A percentile compares a stretch with the other conserved stretches of the same genome.
Conservation (phyloP, 192 early-diverging fungal species). For the Funneliformis geosporum region DNA sequence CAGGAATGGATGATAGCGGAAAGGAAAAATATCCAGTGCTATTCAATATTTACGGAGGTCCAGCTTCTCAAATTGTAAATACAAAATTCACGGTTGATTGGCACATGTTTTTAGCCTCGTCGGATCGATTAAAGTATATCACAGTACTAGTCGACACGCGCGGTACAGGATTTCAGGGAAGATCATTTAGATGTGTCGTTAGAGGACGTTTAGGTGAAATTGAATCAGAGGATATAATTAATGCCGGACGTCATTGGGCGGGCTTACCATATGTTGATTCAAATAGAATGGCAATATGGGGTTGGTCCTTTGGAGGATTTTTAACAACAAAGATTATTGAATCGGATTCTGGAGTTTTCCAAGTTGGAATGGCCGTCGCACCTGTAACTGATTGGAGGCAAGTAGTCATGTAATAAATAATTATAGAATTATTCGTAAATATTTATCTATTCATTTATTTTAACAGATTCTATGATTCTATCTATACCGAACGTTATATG, state of each 20-base stretch:
- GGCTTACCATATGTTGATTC: slow-evolving; percentile 76
- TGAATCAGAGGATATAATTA: slow-evolving; percentile 87
- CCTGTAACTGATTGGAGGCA: slow-evolving; percentile 93
- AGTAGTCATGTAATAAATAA: slow-evolving; percentile 19
- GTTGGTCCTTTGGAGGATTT: slow-evolving; percentile 96
- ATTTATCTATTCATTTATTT: not conserved
- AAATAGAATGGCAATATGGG: slow-evolving; percentile 87
- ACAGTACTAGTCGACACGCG: slow-evolving; percentile 82
- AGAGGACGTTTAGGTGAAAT: slow-evolving; percentile 75
- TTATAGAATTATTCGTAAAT: not conserved
- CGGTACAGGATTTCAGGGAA: slow-evolving; percentile 86
- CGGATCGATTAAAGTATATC: slow-evolving; percentile 59
- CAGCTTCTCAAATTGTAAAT: slow-evolving; percentile 80
- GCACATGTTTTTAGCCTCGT: slow-evolving; percentile 65
- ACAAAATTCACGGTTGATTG: slow-evolving; percentile 69
- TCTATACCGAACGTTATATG: slow-evolving; percentile 99
- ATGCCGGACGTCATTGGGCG: slow-evolving; percentile 73
- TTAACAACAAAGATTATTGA: slow-evolving; percentile 84
- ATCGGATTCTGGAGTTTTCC: slow-evolving; percentile 78
- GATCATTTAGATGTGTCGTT: slow-evolving; percentile 75
- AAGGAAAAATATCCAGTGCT: slow-evolving; percentile 81
- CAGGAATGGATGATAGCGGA: slow-evolving; percentile 68
- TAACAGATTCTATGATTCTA: slow-evolving; percentile 67
- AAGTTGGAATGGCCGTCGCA: slow-evolving; percentile 88
- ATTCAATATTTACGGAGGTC: slow-evolving; percentile 87